These are phyloP conservation scores for Exophiala sideris DNA, from an alignment of 2,329 filamentous ascomycete genomes.

Conservation along the genomic window DNA sequence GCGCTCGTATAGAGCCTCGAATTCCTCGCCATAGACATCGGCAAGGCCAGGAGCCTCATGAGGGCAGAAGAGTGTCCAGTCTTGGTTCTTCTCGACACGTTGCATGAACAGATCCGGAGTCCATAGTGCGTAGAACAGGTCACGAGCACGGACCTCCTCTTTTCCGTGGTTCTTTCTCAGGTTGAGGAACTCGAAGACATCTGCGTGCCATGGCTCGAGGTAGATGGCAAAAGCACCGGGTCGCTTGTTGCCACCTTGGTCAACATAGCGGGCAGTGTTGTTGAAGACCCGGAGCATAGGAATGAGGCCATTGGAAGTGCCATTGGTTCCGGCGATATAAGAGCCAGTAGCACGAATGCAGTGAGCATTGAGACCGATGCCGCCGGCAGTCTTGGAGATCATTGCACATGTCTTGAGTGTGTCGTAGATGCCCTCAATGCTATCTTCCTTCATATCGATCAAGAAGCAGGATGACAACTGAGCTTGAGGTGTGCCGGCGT, in stretches of 20 bases:
- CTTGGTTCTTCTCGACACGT: slow-evolving; percentile 92
- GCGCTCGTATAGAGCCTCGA: slow-evolving; percentile 84
- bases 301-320: slow-evolving; percentile 93
- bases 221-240: slow-evolving; percentile 98
- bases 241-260: slow-evolving; percentile 98
- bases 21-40: slow-evolving; percentile 96
- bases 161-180: slow-evolving; percentile 99
- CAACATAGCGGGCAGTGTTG: slow-evolving; percentile 97
- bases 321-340: slow-evolving; percentile 97
- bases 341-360: slow-evolving; percentile 95
- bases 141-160: slow-evolving; percentile 93
- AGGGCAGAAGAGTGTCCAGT: slow-evolving; percentile 98
- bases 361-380: slow-evolving; percentile 94
- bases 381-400: slow-evolving; percentile 99
- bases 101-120: slow-evolving; percentile 99
- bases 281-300: slow-evolving; percentile 99
- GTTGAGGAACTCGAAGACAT: slow-evolving; percentile 96
- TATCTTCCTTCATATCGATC: slow-evolving; percentile 99
- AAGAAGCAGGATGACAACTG: slow-evolving; percentile 98
- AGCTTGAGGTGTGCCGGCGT: slow-evolving; percentile 88
- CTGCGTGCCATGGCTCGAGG: slow-evolving; percentile 97
- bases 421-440: slow-evolving; percentile 98
- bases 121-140: slow-evolving; percentile 97
- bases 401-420: slow-evolving; percentile 98
- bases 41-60: slow-evolving; percentile 93